These are phyloP conservation scores for Calocybe indica DNA, from an alignment of 768 basidiomycete species.

Conservation along the genomic window DNA sequence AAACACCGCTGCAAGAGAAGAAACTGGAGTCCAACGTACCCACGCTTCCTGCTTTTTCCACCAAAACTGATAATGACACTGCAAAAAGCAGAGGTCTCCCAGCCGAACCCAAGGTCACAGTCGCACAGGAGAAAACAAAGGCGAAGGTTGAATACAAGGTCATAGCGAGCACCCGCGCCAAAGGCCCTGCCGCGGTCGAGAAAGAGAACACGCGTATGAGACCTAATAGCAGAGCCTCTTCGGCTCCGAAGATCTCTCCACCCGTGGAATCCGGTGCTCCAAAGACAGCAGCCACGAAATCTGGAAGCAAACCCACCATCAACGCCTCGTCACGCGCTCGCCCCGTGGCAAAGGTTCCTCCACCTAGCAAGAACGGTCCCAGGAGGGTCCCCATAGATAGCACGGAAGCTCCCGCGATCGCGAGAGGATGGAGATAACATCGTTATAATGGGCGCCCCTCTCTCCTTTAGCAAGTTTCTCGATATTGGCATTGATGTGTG, in stretches of 20 bases:
- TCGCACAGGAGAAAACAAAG: conserved; percentile 36
- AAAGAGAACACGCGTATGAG: conserved; percentile 30
- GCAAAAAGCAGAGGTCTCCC: conserved; percentile 21
- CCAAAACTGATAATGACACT: conserved; percentile 7
- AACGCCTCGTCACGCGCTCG: conserved; percentile 14
- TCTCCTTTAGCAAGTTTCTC: too few relatives aligned
- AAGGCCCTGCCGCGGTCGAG: conserved; percentile 18
- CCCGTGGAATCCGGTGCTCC: conserved; percentile 9
- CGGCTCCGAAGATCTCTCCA: conserved; percentile 15
- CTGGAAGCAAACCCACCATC: conserved; percentile 12
- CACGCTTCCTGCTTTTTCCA: neutral
- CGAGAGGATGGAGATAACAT: conserved; percentile 36
- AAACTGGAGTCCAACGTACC: conserved; percentile 29
- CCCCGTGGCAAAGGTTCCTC: conserved; percentile 25
- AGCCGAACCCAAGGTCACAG: conserved; percentile 23
- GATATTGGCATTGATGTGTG: too few relatives aligned
- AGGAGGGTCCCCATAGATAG: conserved; percentile 65
- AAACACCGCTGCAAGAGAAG: conserved; percentile 51
- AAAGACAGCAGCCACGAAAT: conserved; percentile 12
- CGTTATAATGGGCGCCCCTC: too few relatives aligned
- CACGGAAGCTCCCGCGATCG: conserved; percentile 48
- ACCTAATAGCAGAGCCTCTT: conserved; percentile 5
- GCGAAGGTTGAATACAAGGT: conserved; percentile 24
- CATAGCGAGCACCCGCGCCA: conserved; percentile 25
- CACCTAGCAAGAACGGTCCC: conserved; percentile 38